Conservation (phyloP, 179 eudicot species). For the Actinidia arguta region DNA sequence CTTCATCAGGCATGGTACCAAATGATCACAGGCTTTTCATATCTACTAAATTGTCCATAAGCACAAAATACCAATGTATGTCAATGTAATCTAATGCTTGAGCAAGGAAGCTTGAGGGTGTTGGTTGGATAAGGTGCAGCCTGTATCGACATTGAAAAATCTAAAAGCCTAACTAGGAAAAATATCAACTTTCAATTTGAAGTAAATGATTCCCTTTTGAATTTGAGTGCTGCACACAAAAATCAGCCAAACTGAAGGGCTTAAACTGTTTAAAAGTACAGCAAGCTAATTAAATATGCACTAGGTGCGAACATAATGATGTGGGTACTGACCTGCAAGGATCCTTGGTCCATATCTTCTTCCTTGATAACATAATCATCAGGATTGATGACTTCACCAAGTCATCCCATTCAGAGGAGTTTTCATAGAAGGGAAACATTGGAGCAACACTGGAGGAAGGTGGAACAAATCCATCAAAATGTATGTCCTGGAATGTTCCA, state of each 20-base stretch:
- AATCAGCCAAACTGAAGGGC: background rate
- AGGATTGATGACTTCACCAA: slow-evolving; percentile 96
- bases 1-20: no score
- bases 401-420: slow-evolving; percentile 88
- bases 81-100: background rate
- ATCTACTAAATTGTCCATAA: no score
- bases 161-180: background rate
- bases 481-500: slow-evolving; percentile 69
- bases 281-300: background rate
- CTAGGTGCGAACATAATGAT: slow-evolving; percentile 10
- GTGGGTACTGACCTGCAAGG: slow-evolving; percentile 55
- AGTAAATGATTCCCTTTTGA: background rate
- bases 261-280: background rate
- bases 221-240: background rate
- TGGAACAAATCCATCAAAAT: slow-evolving; percentile 89
- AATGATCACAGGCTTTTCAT: no score
- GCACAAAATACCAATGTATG: no score
- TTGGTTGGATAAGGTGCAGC: background rate
- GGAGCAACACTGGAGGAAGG: slow-evolving; percentile 85
- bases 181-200: background rate
- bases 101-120: background rate
- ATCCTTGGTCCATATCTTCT: slow-evolving; percentile 79
- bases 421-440: slow-evolving; percentile 90
- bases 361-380: slow-evolving; percentile 92
- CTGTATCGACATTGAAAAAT: background rate